phyloP scores from a whole-genome alignment of 1,284 basidiomycete species.

The Moniliophthora roreri region DNA sequence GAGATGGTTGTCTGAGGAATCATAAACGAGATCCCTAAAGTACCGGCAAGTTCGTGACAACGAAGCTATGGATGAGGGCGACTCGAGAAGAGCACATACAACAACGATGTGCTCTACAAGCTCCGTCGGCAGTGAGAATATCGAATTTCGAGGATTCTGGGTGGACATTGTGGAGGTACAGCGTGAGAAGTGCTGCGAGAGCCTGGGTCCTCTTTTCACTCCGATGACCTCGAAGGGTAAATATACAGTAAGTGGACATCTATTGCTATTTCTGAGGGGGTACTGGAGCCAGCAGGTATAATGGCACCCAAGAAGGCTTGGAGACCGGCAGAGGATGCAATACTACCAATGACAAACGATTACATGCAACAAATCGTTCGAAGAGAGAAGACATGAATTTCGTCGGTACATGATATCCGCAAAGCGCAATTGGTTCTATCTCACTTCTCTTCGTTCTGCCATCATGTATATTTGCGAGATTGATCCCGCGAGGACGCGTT shows the following conservation, averaged over 20 bases:
- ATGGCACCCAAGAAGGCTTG: no score
- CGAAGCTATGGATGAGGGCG: slow-evolving; percentile 35
- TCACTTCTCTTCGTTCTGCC: slow-evolving; percentile 20
- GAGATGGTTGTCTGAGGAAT: slow-evolving; percentile 43
- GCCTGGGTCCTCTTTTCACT: no score
- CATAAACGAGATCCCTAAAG: slow-evolving; percentile 40
- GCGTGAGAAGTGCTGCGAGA: no score
- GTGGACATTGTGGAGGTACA: no score
- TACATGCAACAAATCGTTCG: slow-evolving; percentile 20
- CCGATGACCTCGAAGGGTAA: no score
- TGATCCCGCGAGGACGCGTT: slow-evolving; percentile 22
- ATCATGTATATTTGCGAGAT: slow-evolving; percentile 24
- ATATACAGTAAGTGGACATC: no score
- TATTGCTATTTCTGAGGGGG: no score
- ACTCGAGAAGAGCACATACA: slow-evolving; percentile 28
- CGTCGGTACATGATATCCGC: slow-evolving; percentile 16
- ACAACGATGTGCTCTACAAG: slow-evolving; percentile 45
- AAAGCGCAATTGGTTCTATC: slow-evolving; percentile 19
- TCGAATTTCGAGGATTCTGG: background rate
- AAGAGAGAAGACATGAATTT: slow-evolving; percentile 20
- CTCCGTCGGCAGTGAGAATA: slow-evolving; percentile 26
- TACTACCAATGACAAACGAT: slow-evolving; percentile 18
- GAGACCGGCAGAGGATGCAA: slow-evolving; percentile 9
- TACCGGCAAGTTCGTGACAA: slow-evolving; percentile 44
- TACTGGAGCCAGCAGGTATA: no score